phyloP scores from a whole-genome alignment of 768 basidiomycete species.

The Pisolithus orientalis region DNA sequence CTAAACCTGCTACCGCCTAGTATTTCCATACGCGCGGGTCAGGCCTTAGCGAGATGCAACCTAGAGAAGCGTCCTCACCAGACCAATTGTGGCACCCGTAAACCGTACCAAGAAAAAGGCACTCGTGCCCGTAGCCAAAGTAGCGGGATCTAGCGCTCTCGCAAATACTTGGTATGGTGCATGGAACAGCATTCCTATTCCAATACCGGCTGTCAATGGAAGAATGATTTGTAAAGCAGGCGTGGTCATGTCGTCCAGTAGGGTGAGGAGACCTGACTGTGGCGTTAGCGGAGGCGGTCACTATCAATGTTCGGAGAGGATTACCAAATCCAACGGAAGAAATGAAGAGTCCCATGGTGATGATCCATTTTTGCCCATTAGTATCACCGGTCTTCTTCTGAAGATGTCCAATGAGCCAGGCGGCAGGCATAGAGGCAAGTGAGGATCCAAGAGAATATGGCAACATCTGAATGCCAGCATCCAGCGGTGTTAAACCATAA shows the following conservation, averaged over 20 bases:
- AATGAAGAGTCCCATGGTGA: slow-evolving; percentile 56
- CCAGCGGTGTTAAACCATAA: slow-evolving; percentile 60
- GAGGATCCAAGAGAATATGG: slow-evolving; percentile 86
- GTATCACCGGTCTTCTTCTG: slow-evolving; percentile 52
- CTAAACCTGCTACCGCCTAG: slow-evolving; percentile 71
- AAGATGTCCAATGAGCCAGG: slow-evolving; percentile 74
- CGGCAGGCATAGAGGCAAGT: slow-evolving; percentile 76
- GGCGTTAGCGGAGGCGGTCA: slow-evolving; percentile 7
- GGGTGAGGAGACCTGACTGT: slow-evolving; percentile 55
- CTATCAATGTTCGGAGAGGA: slow-evolving; percentile 8
- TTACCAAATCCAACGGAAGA: slow-evolving; percentile 71
- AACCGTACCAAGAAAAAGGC: slow-evolving; percentile 86
- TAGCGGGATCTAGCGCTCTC: slow-evolving; percentile 53
- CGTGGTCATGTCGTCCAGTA: slow-evolving; percentile 50
- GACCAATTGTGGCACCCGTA: slow-evolving; percentile 76
- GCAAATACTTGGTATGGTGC: slow-evolving; percentile 80
- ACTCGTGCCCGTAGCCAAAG: slow-evolving; percentile 74
- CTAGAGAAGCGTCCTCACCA: slow-evolving; percentile 42
- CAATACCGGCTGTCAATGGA: slow-evolving; percentile 68
- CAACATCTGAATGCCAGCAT: slow-evolving; percentile 69
- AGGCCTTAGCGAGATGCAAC: background rate
- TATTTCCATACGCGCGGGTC: slow-evolving; percentile 12
- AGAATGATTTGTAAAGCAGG: slow-evolving; percentile 43
- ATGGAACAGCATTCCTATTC: slow-evolving; percentile 80
- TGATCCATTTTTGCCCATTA: slow-evolving; percentile 59